Evolutionary conservation across 2,329 filamentous ascomycete genomes (phyloP).

Genomic region (Aureobasidium sp.): DNA sequence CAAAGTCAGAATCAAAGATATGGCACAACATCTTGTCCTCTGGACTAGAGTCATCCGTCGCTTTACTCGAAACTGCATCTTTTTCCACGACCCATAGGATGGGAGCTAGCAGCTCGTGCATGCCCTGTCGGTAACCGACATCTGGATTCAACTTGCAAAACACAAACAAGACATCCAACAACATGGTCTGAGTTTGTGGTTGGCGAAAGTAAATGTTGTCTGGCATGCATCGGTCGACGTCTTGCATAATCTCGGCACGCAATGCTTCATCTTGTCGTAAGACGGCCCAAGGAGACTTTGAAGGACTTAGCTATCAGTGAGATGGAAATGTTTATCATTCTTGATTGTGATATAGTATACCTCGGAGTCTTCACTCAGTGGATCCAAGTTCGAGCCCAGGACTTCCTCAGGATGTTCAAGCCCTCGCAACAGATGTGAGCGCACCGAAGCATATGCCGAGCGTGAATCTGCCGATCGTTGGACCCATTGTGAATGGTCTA

Average conservation of each 20-base stretch:
- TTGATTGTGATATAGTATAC: constrained; percentile 35
- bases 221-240: constrained; percentile 83
- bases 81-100: constrained; percentile 76
- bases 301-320: constrained; percentile 43
- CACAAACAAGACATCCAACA: constrained; percentile 85
- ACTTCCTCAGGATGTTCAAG: constrained; percentile 75
- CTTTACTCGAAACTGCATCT: constrained; percentile 55
- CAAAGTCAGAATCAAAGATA: constrained; percentile 62
- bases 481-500: constrained; percentile 61
- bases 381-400: constrained; percentile 66
- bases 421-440: constrained; percentile 69
- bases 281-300: constrained; percentile 85
- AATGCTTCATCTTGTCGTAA: constrained; percentile 76
- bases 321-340: constrained; percentile 20
- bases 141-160: constrained; percentile 89
- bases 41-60: constrained; percentile 2
- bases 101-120: constrained; percentile 92
- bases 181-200: constrained; percentile 66
- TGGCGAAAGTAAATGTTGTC: constrained; percentile 88
- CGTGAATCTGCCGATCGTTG: constrained; percentile 61
- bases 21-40: constrained; percentile 53
- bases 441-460: constrained; percentile 64
- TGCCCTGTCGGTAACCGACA: constrained; percentile 91
- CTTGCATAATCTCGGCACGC: constrained; percentile 83
- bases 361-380: constrained; percentile 73